Evolutionary conservation across 1,284 basidiomycete genomes (phyloP), one percentile per base, ranked within the genome.

Genomic region (Gymnopus androsaceus): DNA sequence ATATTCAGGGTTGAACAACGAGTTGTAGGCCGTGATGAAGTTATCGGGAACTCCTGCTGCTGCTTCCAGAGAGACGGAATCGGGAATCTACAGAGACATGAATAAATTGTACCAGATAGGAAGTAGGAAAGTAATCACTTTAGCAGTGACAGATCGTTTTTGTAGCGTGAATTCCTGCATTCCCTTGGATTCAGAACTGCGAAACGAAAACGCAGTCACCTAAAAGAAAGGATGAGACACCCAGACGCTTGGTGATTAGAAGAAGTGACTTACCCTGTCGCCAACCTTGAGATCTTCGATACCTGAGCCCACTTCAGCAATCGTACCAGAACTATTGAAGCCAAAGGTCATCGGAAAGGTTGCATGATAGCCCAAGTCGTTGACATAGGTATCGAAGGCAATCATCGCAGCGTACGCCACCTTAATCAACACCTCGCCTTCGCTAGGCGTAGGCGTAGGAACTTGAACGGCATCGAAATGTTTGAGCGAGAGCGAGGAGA

Each of bases 41-140:
- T 81, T 82, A 63, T 83, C 79, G 15, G 80, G 77, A 34, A 83
- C 69, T 0, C 79, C 77, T 4, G 73, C 76, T 1, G 78, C 81
- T 23, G 69, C 73, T 19, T 70, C 71, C 1, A 79, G 66, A 1
- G 72, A 47, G 21, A 80, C 47, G 12, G 60, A 65, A 47, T 72
- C 69, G 3, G 81, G 79, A 34, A 82, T 66, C 80, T 80, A 28
- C 34, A 15, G 17, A 11, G 44, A 30, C n/a, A 28, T 28, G 2
- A 42, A 28, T 38, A 21, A 17, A 15, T 42, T 7, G 21, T 25
- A 11, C 38, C 23, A 40, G 31, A 33, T 33, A 31, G 21, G 2
- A 14, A 31, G 31, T 12, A 21, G 49, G 31, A 55, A 25, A 31
- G n/a, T 14, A 27, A 48, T 6, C 42, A 79, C 81, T 70, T 82